These are phyloP conservation scores for Pterocarpus macrocarpus DNA, from an alignment of 306 rosid species.

Conservation along the genomic window DNA sequence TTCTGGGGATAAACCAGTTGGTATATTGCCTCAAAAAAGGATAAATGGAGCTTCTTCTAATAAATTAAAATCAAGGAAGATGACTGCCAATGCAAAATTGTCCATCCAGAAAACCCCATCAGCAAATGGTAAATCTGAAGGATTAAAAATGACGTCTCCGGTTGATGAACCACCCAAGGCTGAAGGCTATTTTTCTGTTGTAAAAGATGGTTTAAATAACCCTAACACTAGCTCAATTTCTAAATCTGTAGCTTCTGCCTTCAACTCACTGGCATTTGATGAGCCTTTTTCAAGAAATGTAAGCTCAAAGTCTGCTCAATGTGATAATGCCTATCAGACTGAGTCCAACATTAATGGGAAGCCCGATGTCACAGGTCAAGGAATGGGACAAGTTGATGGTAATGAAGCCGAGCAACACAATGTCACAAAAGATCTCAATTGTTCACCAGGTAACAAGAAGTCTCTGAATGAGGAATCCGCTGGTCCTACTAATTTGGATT, in stretches of 20 bases:
- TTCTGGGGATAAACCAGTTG: conserved; percentile 50
- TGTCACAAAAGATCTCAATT: conserved; percentile 41
- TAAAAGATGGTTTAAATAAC: conserved; percentile 47
- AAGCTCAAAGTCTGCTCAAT: conserved; percentile 42
- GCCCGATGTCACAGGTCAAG: conserved; percentile 50
- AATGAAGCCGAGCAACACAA: conserved; percentile 48
- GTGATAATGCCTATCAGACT: conserved; percentile 44
- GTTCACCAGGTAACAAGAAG: conserved; percentile 50
- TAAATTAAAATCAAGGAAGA: conserved; percentile 57
- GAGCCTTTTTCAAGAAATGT: conserved; percentile 44
- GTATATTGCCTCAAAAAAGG: conserved; percentile 62
- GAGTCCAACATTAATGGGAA: conserved; percentile 45
- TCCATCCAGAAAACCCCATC: conserved; percentile 47
- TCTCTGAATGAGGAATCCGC: conserved; percentile 45
- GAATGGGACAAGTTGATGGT: conserved; percentile 45
- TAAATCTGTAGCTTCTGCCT: conserved; percentile 39
- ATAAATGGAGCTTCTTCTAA: conserved; percentile 51
- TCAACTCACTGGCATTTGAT: conserved; percentile 47
- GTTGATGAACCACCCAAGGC: conserved; percentile 50
- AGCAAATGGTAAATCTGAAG: conserved; percentile 46
- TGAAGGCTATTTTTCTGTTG: conserved; percentile 40
- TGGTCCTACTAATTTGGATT: conserved; percentile 45
- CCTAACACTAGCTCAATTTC: conserved; percentile 34
- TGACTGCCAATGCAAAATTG: conserved; percentile 45
- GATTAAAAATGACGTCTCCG: conserved; percentile 42